Evolutionary conservation across 75 land plant genomes (phyloP).

Genomic region (Sequoiadendron giganteum): DNA sequence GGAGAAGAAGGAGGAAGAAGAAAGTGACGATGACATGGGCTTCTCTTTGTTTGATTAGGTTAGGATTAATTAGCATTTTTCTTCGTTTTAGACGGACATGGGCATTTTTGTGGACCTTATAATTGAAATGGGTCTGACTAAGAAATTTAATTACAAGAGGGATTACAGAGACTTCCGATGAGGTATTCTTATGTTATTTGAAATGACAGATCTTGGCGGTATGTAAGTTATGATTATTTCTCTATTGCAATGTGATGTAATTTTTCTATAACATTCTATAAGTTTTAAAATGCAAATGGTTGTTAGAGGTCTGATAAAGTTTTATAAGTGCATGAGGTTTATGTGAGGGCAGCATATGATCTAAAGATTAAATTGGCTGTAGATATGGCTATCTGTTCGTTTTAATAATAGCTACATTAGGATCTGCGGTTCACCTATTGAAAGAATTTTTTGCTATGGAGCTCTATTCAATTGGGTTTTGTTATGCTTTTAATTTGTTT

Average conservation of each 20-base stretch:
- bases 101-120: not conserved
- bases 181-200: not conserved
- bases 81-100: not conserved
- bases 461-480: not conserved
- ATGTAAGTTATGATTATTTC: not conserved
- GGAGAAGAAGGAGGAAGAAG: constrained; percentile 62
- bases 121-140: not conserved
- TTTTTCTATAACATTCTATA: not conserved
- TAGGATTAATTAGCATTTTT: constrained; percentile 9
- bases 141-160: not conserved
- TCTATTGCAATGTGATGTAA: not conserved
- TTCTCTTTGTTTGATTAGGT: constrained; percentile 79
- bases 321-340: not conserved
- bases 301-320: not conserved
- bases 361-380: not conserved
- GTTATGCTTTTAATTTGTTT: not conserved
- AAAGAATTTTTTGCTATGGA: not conserved
- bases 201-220: not conserved
- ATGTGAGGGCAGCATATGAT: not conserved
- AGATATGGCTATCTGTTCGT: no score
- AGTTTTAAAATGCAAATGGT: no score
- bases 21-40: constrained; percentile 74
- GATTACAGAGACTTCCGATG: not conserved
- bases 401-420: no score
- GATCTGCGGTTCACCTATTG: not conserved